Evolutionary conservation across 352 stramenopile species (phyloP), one percentile per base, ranked within the genome.

Genomic region (Pythium folliculosum): DNA sequence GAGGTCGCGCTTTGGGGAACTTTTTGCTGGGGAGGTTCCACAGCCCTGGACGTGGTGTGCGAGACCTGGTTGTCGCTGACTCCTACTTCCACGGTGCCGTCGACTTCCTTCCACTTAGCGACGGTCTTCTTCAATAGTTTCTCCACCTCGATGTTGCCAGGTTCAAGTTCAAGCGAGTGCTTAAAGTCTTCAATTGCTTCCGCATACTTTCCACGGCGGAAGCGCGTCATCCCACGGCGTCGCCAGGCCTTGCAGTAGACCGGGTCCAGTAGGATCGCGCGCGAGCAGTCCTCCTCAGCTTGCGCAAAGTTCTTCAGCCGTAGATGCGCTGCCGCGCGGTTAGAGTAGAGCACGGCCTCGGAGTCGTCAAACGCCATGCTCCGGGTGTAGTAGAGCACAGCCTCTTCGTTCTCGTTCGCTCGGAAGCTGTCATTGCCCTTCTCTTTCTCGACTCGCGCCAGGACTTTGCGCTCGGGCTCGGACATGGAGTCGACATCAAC

Each of bases 391-490:
- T 87, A 95, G 21, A 90, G 50, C 17, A 95, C 60, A 6, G 94
- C 89, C 23, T 93, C 84, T 21, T 97, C 84, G 44, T 89, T 84
- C 54, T 98, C 91, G 25, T 82, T 81, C 8, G 75, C 78, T 37
- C 82, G 81, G 75, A 97, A 97, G 61, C 83, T 93, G 69, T 98
- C 95, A 67, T 98, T 98, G 10, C 95, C 95, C 65, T 98, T 98
- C 47, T 97, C 78, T 69, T 97, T 96, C 63, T 98, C 95, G 40
- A 88, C 73, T 12, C 76, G 70, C 22, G 86, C 85, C 45, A 84
- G 84, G 35, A 93, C 63, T 53, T 86, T 78, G 14, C 75, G 64
- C 51, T 86, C 85, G 44, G 81, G 69, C 0, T 53, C 35, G 27
- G 86, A 79, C 19, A 92, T 74, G 40, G 75, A 77, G 23, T 81